These are phyloP conservation scores for Parastagonospora nodorum DNA, from an alignment of 2,329 filamentous ascomycete species.

Conservation along the genomic window DNA sequence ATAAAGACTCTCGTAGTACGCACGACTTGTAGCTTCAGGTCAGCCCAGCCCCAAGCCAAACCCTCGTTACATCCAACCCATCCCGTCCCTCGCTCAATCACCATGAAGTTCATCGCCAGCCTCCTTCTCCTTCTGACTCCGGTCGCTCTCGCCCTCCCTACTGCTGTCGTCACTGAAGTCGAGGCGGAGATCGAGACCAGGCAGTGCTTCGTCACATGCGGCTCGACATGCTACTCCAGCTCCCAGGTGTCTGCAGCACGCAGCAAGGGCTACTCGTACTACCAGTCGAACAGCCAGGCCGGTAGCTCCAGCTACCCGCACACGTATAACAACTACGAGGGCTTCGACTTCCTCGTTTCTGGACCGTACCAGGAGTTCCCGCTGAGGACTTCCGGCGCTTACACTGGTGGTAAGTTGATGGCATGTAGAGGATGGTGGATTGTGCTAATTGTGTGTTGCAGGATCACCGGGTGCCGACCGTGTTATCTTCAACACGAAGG, in stretches of 20 bases:
- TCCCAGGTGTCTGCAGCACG: conserved; percentile 57
- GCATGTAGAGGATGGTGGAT: not conserved
- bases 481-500: conserved; percentile 64
- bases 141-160: conserved; percentile 26
- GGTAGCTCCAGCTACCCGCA: conserved; percentile 60
- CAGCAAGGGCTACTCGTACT: conserved; percentile 58
- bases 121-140: conserved; percentile 23
- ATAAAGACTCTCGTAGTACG: conserved; percentile 8
- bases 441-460: conserved; percentile 19
- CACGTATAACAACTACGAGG: conserved; percentile 66
- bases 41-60: conserved; percentile 5
- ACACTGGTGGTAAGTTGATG: conserved; percentile 58
- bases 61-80: conserved; percentile 9
- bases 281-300: conserved; percentile 47
- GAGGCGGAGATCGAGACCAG: conserved; percentile 37
- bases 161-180: conserved; percentile 11
- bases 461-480: conserved; percentile 70
- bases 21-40: conserved; percentile 2
- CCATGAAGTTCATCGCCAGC: conserved; percentile 25
- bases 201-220: conserved; percentile 59
- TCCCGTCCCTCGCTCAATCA: conserved; percentile 13
- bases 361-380: conserved; percentile 70
- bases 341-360: conserved; percentile 62
- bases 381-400: conserved; percentile 57
- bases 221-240: conserved; percentile 58